Evolutionary conservation across 768 basidiomycete species (phyloP).

Genomic region (Termitomyces sp.): DNA sequence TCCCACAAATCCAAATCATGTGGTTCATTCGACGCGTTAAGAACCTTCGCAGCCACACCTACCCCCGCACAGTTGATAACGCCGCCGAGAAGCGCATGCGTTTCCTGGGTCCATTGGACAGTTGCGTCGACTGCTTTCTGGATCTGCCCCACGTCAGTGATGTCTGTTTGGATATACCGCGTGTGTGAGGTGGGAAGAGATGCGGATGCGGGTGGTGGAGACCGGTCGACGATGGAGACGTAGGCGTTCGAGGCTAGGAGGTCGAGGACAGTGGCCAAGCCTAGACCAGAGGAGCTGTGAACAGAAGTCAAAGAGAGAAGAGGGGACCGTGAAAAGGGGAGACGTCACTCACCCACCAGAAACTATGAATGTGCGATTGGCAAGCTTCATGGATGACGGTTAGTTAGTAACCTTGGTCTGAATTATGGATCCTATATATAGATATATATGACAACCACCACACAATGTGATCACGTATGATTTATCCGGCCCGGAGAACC

Average conservation of each 20-base stretch:
- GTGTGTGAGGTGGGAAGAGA: background rate
- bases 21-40: slow-evolving; percentile 41
- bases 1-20: slow-evolving; percentile 52
- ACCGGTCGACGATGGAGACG: background rate
- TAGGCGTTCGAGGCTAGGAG: slow-evolving; percentile 28
- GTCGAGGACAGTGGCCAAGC: slow-evolving; percentile 46
- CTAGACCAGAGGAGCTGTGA: slow-evolving; percentile 52
- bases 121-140: slow-evolving; percentile 17
- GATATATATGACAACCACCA: too few relatives aligned
- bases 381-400: slow-evolving; percentile 48
- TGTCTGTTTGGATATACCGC: background rate
- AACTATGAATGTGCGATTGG: slow-evolving; percentile 50
- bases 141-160: background rate
- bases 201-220: background rate
- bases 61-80: slow-evolving; percentile 59
- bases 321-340: background rate
- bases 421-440: too few relatives aligned
- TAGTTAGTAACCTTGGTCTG: too few relatives aligned
- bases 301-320: background rate
- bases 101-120: slow-evolving; percentile 36
- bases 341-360: slow-evolving; percentile 47
- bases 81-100: slow-evolving; percentile 44
- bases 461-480: too few relatives aligned
- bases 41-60: slow-evolving; percentile 40
- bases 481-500: too few relatives aligned